Conservation (phyloP, 139 green algal genomes). For the Chlamydomonas sphaeroides region DNA sequence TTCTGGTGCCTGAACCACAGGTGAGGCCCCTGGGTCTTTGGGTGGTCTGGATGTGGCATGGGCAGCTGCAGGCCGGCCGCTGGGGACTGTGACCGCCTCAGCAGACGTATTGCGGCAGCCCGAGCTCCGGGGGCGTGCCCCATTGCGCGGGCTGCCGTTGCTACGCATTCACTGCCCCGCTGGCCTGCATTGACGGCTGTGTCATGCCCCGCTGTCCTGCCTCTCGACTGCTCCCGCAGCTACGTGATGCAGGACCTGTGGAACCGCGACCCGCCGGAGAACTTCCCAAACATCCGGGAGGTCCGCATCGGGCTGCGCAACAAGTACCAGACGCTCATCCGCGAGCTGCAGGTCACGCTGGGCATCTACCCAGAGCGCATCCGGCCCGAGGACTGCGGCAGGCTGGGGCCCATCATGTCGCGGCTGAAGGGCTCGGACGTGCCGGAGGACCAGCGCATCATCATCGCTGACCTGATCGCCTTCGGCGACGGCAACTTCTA, state of each 20-base stretch:
- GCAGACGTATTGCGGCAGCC: no score
- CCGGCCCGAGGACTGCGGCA: conserved; percentile 61
- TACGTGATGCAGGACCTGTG: conserved; percentile 54
- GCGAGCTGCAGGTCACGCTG: conserved; percentile 44
- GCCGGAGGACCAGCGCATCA: conserved; percentile 33
- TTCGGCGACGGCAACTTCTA: conserved; percentile 63
- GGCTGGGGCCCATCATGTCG: conserved; percentile 46
- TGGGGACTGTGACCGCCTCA: no score
- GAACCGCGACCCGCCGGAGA: conserved; percentile 36
- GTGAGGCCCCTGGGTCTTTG: neutral
- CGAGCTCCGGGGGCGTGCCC: no score
- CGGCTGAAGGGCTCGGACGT: conserved; percentile 39
- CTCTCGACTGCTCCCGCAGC: no score
- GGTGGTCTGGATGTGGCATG: neutral
- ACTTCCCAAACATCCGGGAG: conserved; percentile 42
- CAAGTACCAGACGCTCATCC: conserved; percentile 46
- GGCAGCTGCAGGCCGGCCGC: no score
- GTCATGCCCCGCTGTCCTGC: no score
- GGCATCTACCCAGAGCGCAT: conserved; percentile 46
- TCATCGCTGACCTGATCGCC: conserved; percentile 52
- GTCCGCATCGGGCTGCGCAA: conserved; percentile 51
- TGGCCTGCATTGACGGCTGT: no score
- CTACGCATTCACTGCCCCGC: no score
- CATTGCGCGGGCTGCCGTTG: no score
- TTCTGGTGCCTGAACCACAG: conserved; percentile 68